Evolutionary conservation across 2,329 filamentous ascomycete genomes (phyloP), one percentile per base, ranked within the genome.

Genomic region (Colletotrichum sp.): DNA sequence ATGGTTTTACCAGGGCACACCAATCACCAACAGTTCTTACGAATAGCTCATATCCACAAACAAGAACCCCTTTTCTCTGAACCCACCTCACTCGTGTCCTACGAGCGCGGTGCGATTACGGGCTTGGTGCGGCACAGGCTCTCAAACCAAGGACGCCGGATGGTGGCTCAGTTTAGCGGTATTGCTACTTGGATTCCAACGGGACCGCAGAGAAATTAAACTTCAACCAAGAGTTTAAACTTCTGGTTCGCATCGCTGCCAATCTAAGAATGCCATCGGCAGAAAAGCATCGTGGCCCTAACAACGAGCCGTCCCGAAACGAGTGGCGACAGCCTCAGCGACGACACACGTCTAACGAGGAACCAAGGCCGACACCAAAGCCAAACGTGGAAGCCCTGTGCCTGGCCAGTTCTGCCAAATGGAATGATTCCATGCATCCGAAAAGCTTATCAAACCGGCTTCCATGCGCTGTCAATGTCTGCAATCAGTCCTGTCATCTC

Each of bases 241-340:
- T 66, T 55, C 60, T 26, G 21, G 18, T 43, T 32, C n/a, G 21
- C 43, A 15, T 57, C 12, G 26, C 36, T 36, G 32, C 34, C 67
- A 38, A 28, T 34, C 60, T 24, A 34, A n/a, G 36, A 71, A 30
- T 26, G 28, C 43, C 12, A 28, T 6, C n/a, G 24, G 52, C 12
- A 55, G 26, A n/a, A 24, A 18, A 12, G 26, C 28, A 16, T 28
- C 21, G 5, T 74, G 48, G 61, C 48, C 34, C 68, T 55, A 72
- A 72, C 43, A 52, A 52, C 72, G 68, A 72, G 15, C 72, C 72
- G 72, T 67, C 55, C 72, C 72, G 72, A 32, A n/a, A 34, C 21
- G 28, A 15, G n/a, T 72, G 68, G 72, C 36, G 8, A 55, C 15
- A 18, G 38, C 48, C 18, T 55, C 32, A 52, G 21, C 60, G 67